phyloP scores from a whole-genome alignment of 371 early-diverging fungal genomes.

The Mortierella sp. region DNA sequence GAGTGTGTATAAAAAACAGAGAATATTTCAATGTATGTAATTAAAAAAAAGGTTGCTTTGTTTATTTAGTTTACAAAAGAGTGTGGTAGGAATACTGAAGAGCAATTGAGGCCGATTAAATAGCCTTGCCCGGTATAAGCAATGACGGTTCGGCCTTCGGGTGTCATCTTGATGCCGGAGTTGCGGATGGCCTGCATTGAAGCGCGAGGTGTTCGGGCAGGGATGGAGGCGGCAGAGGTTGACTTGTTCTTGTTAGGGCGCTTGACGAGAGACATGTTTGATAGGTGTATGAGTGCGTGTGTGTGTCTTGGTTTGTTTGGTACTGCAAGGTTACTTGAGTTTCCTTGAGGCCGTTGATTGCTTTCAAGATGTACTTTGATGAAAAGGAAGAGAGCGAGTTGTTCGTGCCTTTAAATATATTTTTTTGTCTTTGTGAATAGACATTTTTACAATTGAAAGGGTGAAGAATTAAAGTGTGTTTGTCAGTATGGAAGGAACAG shows the following conservation, averaged over 20 bases:
- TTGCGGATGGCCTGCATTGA: slow-evolving; percentile 28
- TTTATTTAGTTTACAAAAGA: too few species aligned
- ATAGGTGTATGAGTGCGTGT: not conserved
- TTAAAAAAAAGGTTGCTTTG: too few species aligned
- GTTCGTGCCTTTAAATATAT: not conserved
- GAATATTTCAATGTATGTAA: too few species aligned
- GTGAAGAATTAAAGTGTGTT: too few species aligned
- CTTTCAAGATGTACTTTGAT: not conserved
- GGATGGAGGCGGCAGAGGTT: slow-evolving; percentile 29
- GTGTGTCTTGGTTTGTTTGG: slow-evolving; percentile 4
- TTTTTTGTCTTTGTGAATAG: too few species aligned
- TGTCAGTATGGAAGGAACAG: too few species aligned
- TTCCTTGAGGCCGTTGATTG: not conserved
- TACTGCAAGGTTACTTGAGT: not conserved
- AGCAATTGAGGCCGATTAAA: not conserved
- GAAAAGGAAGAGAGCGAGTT: not conserved
- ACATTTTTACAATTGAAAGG: too few species aligned
- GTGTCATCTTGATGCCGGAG: slow-evolving; percentile 26
- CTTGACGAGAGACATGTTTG: slow-evolving; percentile 47
- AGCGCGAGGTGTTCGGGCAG: slow-evolving; percentile 40
- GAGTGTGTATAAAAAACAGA: too few species aligned
- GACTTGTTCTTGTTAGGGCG: slow-evolving; percentile 53
- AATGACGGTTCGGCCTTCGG: not conserved
- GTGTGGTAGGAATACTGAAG: not conserved
- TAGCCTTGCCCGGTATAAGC: not conserved